Base-by-base conservation (phyloP, 192 early-diverging fungal species). In the Rhizoclosmatium sp. region DNA sequence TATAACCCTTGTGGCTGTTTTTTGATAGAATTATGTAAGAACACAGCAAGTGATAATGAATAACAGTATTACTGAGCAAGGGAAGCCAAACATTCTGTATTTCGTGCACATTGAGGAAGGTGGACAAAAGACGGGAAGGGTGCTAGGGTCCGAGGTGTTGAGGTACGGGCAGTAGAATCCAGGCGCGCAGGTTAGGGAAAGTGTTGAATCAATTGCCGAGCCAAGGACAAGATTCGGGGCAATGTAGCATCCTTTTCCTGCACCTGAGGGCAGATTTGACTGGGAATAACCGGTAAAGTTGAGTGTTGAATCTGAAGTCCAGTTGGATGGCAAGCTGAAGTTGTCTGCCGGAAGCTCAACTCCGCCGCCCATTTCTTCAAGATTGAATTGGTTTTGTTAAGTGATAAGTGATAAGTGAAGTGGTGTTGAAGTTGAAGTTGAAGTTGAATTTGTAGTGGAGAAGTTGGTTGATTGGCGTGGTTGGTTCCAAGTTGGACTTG, bases 111-210 rank as follows among this genome's bases (percentile, higher is more conserved):
- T 73, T 2, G 69, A 47, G 45, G 51, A 68, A 1, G 84, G 75
- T 3, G 75, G 80, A 51, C 84, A 85, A 5, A 60, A 16, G 31
- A 75, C 79, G 2, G 84, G 84, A 2, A 75, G 14, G 19, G 81
- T 82, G 10, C 46, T 41, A 4, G 69, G 41, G 59, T 85, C 73
- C 14, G 14, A 41, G 3, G 47, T 4, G 51, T 79, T 78, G 5
- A 80, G 44, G 65, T 76, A 78, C 31, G 84, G 81, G 54, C 84
- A 85, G 54, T 69, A 85, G 48, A 75, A 81, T 9, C 84, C 84
- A 3, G 71, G 70, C 4, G 56, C 72, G 47, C 84, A 85, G 0
- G 74, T 65, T 10, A 78, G 65, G 19, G 59, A 54, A 19, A 5
- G 21, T 5, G 14, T 9, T 42, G 61, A 12, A 48, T 54, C 58